Base-by-base conservation (phyloP, 208 protist species). In the Trypanosoma platydactyli region DNA sequence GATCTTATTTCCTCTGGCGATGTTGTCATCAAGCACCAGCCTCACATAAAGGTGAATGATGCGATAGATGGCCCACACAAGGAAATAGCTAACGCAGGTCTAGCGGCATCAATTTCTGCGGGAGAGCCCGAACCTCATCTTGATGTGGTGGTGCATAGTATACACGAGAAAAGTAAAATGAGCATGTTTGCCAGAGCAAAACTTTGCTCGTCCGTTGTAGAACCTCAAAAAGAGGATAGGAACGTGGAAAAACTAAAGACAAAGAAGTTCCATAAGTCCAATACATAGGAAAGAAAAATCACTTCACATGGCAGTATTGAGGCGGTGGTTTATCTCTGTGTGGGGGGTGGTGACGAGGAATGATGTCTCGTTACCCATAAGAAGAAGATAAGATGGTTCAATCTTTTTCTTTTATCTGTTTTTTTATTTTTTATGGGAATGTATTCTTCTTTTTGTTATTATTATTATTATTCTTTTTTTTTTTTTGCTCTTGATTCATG, bases 171-270 rank as follows among this genome's bases (percentile, higher is more conserved):
- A 5, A 56, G 35, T 30, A 80, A 75, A 51, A 49, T 76, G 40
- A 76, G 75, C 61, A 49, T 69, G 44, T 80, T 80, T 59, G 68
- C 68, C 40, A 63, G 66, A 20, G 75, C 75, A 9, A 75, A 80
- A 38, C 49, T 71, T 20, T 58, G 60, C 15, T 57, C 61, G 11
- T 40, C 45, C 46, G 48, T 13, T 16, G 9, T 41, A 16, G 29
- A 15, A 22, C 0, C 35, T 30, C 6, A 3, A 13, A 62, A n/a
- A 29, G 3, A 9, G 33, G 50, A 33, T n/a, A 44, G 1, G 7
- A 27, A 64, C 3, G 25, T 11, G 44, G 69, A 75, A 33, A 24
- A 22, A 20, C 22, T 75, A 1, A 24, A 64, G 7, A 56, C 46
- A 22, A 57, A 49, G 33, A 72, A 52, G 50, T 65, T 72, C 51